Conservation (phyloP, 345 rosid species). For the Nephelium lappaceum region DNA sequence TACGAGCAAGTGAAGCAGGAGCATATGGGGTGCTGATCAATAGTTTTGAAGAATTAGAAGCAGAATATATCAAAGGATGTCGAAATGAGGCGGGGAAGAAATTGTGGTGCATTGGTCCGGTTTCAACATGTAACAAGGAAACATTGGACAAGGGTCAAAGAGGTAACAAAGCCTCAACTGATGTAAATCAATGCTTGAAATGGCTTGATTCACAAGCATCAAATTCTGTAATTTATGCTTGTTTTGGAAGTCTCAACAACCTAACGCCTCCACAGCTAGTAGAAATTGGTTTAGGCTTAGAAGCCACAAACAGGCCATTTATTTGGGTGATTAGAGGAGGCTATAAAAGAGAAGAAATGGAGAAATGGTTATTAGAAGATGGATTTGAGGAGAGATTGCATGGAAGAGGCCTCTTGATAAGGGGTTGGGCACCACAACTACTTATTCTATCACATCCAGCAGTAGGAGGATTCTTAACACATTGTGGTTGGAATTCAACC, state of each 20-base stretch:
- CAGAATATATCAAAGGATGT: constrained; percentile 22
- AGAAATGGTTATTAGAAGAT: constrained; percentile 20
- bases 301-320: constrained; percentile 39
- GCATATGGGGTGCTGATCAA: constrained; percentile 40
- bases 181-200: constrained; percentile 11
- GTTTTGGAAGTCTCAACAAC: constrained; percentile 52
- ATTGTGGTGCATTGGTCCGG: constrained; percentile 64
- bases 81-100: constrained; percentile 17
- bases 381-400: constrained; percentile 22
- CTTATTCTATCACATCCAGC: constrained; percentile 44
- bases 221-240: constrained; percentile 48
- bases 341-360: neutral
- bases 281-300: constrained; percentile 46
- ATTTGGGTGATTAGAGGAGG: constrained; percentile 47
- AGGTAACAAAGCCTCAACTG: constrained; percentile 33
- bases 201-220: constrained; percentile 36
- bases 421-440: constrained; percentile 57
- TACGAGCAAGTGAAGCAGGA: constrained; percentile 27
- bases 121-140: constrained; percentile 35
- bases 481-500: constrained; percentile 63
- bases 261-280: constrained; percentile 33
- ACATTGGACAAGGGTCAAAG: constrained; percentile 39
- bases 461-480: constrained; percentile 48
- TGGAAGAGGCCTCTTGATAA: constrained; percentile 35
- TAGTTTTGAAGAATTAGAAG: constrained; percentile 43